Base-by-base conservation (phyloP, 2,329 filamentous ascomycete species). In the Fusarium nygamai region DNA sequence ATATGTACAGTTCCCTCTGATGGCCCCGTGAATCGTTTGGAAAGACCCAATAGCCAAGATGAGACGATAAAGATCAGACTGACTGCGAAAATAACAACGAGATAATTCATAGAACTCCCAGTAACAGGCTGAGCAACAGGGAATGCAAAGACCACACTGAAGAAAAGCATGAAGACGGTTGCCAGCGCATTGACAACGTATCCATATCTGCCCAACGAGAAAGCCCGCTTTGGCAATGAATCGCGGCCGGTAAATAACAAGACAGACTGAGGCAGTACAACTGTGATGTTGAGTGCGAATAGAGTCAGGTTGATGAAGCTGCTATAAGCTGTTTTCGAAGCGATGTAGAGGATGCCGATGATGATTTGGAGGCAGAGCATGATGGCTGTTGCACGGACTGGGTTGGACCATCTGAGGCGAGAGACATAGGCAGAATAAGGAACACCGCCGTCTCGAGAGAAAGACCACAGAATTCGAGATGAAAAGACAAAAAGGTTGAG, bases 361-460 rank as follows among this genome's bases (percentile, higher is more conserved):
- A 56, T 39, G 20, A 56, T 41, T 3, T 56, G 36, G 10, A 56
- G 53, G 14, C 6, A 5, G 53, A 56, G 51, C 51, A 39, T 41
- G 20, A 56, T 56, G 9, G 27, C 36, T 5, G 34, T 56, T 13
- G 36, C 53, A 36, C 36, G 53, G 0, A 41, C 36, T 56, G 53
- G 53, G 27, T 31, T 56, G 20, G 53, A 39, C 53, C 53, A 41
- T 31, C 8, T 56, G 3, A 41, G 53, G 36, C 16, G 36, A 6
- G 53, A 22, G 27, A 56, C 36, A 0, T n/a, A 56, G 10, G 2
- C 0, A 6, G 53, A 31, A 2, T 31, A 41, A 0, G 36, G 53
- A 3, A 56, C 27, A 13, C 53, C 27, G 13, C 36, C 36, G 6
- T 56, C 53, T 41, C 36, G 20, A 0, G 53, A 3, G 4, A 56